These are phyloP conservation scores for Aspergillus aculeatus DNA, from an alignment of 2,329 filamentous ascomycete genomes.

Conservation along the genomic window DNA sequence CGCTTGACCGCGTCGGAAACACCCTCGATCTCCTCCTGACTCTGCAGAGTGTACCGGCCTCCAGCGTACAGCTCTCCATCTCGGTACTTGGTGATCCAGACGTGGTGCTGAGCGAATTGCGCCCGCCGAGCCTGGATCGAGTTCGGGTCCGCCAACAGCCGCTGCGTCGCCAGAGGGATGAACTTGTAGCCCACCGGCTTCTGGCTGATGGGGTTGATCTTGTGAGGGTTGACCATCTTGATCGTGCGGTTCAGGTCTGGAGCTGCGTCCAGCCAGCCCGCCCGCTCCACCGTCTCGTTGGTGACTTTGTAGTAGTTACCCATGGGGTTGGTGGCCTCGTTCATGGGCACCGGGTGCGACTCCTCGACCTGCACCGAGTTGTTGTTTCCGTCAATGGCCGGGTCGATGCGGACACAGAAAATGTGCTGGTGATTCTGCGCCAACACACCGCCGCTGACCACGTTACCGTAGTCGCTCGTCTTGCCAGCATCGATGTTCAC, in stretches of 20 bases:
- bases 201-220: slow-evolving; percentile 54
- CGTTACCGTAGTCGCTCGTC: slow-evolving; percentile 63
- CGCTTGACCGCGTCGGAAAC: slow-evolving; percentile 36
- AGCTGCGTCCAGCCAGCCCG: slow-evolving; percentile 49
- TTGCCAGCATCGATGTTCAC: slow-evolving; percentile 62
- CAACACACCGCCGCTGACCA: slow-evolving; percentile 65
- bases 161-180: slow-evolving; percentile 55
- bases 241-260: slow-evolving; percentile 50
- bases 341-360: slow-evolving; percentile 58
- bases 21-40: slow-evolving; percentile 39
- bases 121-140: slow-evolving; percentile 54
- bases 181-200: slow-evolving; percentile 58
- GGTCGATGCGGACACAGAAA: slow-evolving; percentile 65
- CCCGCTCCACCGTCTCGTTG: slow-evolving; percentile 47
- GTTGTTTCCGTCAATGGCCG: slow-evolving; percentile 56
- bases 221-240: slow-evolving; percentile 57
- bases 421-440: slow-evolving; percentile 73
- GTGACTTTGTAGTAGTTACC: slow-evolving; percentile 52
- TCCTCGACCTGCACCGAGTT: slow-evolving; percentile 58
- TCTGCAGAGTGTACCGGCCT: slow-evolving; percentile 57
- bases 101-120: slow-evolving; percentile 56
- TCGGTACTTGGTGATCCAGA: slow-evolving; percentile 55
- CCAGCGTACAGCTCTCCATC: slow-evolving; percentile 55
- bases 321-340: slow-evolving; percentile 52
- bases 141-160: slow-evolving; percentile 54